Evolutionary conservation across 2,329 filamentous ascomycete genomes (phyloP).

Genomic region (Colletotrichum trifolii): DNA sequence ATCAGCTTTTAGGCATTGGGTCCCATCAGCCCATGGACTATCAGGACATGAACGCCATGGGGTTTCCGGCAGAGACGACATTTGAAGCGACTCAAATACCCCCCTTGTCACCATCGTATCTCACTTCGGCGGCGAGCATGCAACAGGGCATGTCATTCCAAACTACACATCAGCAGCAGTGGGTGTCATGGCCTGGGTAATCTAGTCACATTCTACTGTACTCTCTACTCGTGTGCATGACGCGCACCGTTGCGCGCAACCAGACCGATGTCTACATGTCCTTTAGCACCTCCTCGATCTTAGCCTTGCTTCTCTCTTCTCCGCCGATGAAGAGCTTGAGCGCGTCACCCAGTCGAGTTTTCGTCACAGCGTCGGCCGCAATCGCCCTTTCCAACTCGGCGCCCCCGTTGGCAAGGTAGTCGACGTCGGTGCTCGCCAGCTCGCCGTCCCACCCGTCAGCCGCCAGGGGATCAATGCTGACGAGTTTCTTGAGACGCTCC

Average conservation of each 20-base stretch:
- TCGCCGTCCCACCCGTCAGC: conserved; percentile 51
- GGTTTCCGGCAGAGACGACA: neutral
- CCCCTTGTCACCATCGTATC: neutral
- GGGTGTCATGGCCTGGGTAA: conserved; percentile 25
- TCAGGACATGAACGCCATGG: conserved; percentile 3
- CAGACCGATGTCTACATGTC: conserved; percentile 33
- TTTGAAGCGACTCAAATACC: neutral
- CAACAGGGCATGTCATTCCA: neutral
- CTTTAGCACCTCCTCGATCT: conserved; percentile 48
- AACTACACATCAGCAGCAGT: conserved; percentile 19
- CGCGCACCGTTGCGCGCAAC: neutral
- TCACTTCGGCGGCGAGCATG: neutral
- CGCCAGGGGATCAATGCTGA: conserved; percentile 52
- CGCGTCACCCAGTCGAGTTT: conserved; percentile 51
- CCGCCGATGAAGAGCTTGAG: conserved; percentile 53
- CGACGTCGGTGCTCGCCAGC: conserved; percentile 51
- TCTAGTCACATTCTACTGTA: neutral
- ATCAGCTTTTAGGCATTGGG: neutral
- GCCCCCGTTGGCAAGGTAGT: conserved; percentile 59
- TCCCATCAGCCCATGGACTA: neutral
- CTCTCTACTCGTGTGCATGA: too few relatives aligned
- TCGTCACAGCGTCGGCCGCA: conserved; percentile 49
- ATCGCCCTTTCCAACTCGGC: conserved; percentile 55
- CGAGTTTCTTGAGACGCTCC: conserved; percentile 48
- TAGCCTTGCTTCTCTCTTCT: conserved; percentile 50